Evolutionary conservation across 2,329 filamentous ascomycete genomes (phyloP).

Genomic region (Fonsecaea nubica): DNA sequence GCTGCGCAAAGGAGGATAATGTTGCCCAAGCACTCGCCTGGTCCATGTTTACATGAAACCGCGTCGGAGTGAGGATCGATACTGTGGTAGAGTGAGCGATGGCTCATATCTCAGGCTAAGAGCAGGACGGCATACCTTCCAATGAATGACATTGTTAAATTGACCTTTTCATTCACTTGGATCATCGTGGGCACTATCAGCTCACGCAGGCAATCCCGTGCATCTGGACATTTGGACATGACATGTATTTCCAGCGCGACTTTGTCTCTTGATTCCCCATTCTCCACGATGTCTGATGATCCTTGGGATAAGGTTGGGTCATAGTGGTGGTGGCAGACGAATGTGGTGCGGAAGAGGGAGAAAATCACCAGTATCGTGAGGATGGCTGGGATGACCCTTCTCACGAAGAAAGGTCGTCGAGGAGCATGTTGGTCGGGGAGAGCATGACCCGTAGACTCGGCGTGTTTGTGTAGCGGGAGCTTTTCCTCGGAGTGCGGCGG

Average conservation of each 20-base stretch:
- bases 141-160: slow-evolving; percentile 91
- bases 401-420: slow-evolving; percentile 16
- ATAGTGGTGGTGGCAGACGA: slow-evolving; percentile 36
- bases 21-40: slow-evolving; percentile 89
- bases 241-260: slow-evolving; percentile 93
- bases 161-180: slow-evolving; percentile 78
- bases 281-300: background rate
- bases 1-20: slow-evolving; percentile 92
- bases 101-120: slow-evolving; percentile 19
- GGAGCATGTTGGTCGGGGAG: background rate
- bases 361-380: slow-evolving; percentile 31
- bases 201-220: slow-evolving; percentile 78
- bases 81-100: slow-evolving; percentile 47
- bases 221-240: slow-evolving; percentile 97
- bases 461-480: background rate
- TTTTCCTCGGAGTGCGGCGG: slow-evolving; percentile 6
- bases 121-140: slow-evolving; percentile 65
- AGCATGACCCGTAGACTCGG: background rate
- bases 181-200: slow-evolving; percentile 88
- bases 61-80: slow-evolving; percentile 76
- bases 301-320: slow-evolving; percentile 17
- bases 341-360: slow-evolving; percentile 30
- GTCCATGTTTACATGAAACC: slow-evolving; percentile 86
- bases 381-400: slow-evolving; percentile 32
- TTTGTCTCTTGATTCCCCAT: slow-evolving; percentile 27